Percentiles rank a stretch among this genome's conserved stretches.
phyloP scores from a whole-genome alignment of 2,329 filamentous ascomycete genomes.

The Beauveria scarabaeidicola region DNA sequence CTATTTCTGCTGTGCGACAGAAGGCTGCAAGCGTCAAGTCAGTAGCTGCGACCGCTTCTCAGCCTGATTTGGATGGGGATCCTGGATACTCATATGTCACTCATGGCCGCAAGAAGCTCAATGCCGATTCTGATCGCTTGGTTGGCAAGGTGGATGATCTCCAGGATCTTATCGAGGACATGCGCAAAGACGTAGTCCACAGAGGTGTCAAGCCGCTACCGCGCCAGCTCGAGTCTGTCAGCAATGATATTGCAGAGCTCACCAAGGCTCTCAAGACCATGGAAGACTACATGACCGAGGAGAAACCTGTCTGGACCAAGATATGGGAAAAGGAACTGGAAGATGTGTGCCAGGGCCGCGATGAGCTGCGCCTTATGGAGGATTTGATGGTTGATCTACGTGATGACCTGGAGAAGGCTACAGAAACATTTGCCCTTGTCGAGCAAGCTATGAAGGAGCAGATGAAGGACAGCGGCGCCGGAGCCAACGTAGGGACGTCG shows the following conservation, averaged over 20 bases:
- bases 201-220: constrained; percentile 87
- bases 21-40: constrained; percentile 78
- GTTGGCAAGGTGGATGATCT: constrained; percentile 91
- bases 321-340: constrained; percentile 98
- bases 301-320: constrained; percentile 97
- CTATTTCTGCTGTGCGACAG: constrained; percentile 72
- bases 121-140: constrained; percentile 79
- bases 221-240: constrained; percentile 79
- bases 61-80: constrained; percentile 66
- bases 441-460: constrained; percentile 99
- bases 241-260: constrained; percentile 75
- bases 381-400: constrained; percentile 86
- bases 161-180: constrained; percentile 93
- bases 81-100: constrained; percentile 81
- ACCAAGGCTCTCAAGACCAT: constrained; percentile 87
- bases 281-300: constrained; percentile 81
- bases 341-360: constrained; percentile 89
- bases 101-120: constrained; percentile 77
- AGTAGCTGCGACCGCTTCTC: constrained; percentile 58
- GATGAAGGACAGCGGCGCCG: constrained; percentile 62
- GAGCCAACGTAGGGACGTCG: constrained; percentile 40
- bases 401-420: constrained; percentile 90
- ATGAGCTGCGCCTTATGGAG: constrained; percentile 92
- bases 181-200: constrained; percentile 91
- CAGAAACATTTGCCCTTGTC: constrained; percentile 86